These are phyloP conservation scores for Acer yangbiense DNA, from an alignment of 345 rosid species.

Conservation along the genomic window DNA sequence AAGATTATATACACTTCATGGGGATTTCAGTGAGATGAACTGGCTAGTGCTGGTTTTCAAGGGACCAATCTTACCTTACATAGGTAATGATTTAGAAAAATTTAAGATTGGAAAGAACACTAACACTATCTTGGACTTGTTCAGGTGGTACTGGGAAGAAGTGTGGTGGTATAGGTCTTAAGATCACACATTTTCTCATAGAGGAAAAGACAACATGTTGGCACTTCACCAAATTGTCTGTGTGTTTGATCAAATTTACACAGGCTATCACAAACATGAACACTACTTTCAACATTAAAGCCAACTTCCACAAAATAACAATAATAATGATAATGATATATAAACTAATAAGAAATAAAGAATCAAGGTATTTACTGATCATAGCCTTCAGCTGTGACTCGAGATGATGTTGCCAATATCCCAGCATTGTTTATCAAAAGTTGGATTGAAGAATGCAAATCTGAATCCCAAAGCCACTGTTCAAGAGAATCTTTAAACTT, in stretches of 20 bases:
- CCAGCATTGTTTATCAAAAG: conserved; percentile 94
- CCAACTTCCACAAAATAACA: conserved; percentile 2
- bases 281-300: background rate
- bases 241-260: conserved; percentile 1
- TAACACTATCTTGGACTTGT: background rate
- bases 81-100: background rate
- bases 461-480: conserved; percentile 72
- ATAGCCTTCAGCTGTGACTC: conserved; percentile 69
- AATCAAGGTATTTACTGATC: conserved; percentile 56
- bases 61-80: background rate
- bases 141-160: background rate
- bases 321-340: background rate
- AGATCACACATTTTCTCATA: background rate
- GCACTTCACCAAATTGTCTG: background rate
- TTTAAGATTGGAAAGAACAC: background rate
- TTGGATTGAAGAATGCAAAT: conserved; percentile 78
- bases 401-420: conserved; percentile 68
- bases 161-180: background rate
- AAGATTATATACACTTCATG: background rate
- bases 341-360: background rate
- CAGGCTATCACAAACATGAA: background rate
- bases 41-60: background rate
- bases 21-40: conserved; percentile 2
- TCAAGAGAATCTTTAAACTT: conserved; percentile 64
- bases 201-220: conserved; percentile 14